Evolutionary conservation across 352 stramenopile genomes (phyloP), one percentile per base, ranked within the genome.

Genomic region (Phytophthora aleatoria): DNA sequence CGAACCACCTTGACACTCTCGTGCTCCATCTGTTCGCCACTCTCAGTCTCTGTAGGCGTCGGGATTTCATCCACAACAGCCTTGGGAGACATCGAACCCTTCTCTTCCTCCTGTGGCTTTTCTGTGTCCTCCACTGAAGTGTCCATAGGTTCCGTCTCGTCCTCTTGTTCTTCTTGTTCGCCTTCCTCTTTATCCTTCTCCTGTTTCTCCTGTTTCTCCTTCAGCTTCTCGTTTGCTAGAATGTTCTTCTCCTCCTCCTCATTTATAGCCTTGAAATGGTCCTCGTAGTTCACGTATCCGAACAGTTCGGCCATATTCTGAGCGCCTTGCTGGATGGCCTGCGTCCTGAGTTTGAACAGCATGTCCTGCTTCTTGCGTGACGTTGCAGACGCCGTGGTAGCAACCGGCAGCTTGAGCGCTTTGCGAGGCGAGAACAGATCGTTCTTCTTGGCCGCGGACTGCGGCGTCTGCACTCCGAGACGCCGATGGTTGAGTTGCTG

Each of bases 221-320:
- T 67, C 52, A 81, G 69, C 50, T 73, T 45, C 48, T 85, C 80
- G 38, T 76, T 67, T 57, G 84, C 50, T 8, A 77, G 50, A 41
- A 95, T 86, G 57, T 83, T 86, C 50, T 69, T 62, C 64, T 84
- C 78, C 39, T 94, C 86, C 5, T 87, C 67, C 59, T 81, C 69
- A 48, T 92, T 89, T 42, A 95, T 48, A 24, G 87, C 45, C 61
- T 84, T 68, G 10, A 92, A 50, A 52, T 94, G 87, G 44, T 90
- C 79, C 43, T 92, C 80, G 56, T 87, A 89, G 45, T 64, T 92
- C 16, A 58, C 52, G 60, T 92, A 92, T 3, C 87, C 87, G 59
- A 95, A 94, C 4, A 91, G 33, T 65, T 91, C 91, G 63, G 87
- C 87, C 69, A 83, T 83, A 13, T 76, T 74, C 41, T 87, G 67